Evolutionary conservation across 768 basidiomycete species (phyloP).

Genomic region (Pleurotus ostreatus): DNA sequence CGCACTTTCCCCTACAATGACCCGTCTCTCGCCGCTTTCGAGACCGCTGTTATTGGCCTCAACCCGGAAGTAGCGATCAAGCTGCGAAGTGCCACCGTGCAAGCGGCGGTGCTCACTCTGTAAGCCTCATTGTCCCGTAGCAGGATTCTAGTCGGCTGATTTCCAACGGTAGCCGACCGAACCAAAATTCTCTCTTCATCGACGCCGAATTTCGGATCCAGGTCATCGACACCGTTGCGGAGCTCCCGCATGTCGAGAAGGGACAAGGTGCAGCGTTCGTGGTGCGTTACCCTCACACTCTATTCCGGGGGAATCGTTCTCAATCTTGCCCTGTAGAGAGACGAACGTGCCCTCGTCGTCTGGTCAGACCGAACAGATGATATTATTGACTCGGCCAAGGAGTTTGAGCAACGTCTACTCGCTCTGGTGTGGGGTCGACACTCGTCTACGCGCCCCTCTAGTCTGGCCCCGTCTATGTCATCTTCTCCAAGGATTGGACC

Average conservation of each 20-base stretch:
- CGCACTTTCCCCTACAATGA: constrained; percentile 89
- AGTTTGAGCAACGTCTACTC: constrained; percentile 78
- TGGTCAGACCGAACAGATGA: constrained; percentile 72
- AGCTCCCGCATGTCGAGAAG: constrained; percentile 76
- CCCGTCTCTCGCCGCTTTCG: constrained; percentile 67
- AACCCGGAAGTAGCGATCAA: constrained; percentile 87
- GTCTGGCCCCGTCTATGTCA: constrained; percentile 16
- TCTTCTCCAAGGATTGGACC: constrained; percentile 42
- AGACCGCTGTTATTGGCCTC: constrained; percentile 67
- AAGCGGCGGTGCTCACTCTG: constrained; percentile 69
- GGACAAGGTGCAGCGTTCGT: constrained; percentile 88
- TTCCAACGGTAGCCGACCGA: constrained; percentile 36
- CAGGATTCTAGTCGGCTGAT: background rate
- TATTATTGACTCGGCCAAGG: constrained; percentile 67
- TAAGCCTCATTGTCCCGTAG: constrained; percentile 27
- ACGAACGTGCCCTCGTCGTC: constrained; percentile 75
- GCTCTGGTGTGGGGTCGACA: constrained; percentile 72
- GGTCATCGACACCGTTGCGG: constrained; percentile 63
- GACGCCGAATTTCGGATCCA: constrained; percentile 84
- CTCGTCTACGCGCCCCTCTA: constrained; percentile 11
- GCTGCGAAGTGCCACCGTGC: constrained; percentile 68
- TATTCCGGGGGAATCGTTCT: background rate
- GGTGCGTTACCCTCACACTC: constrained; percentile 23
- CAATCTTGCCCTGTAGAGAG: constrained; percentile 34
- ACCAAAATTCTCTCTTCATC: constrained; percentile 57